Conservation (phyloP, 495 filamentous ascomycete genomes). For the Apiosordaria backusii region DNA sequence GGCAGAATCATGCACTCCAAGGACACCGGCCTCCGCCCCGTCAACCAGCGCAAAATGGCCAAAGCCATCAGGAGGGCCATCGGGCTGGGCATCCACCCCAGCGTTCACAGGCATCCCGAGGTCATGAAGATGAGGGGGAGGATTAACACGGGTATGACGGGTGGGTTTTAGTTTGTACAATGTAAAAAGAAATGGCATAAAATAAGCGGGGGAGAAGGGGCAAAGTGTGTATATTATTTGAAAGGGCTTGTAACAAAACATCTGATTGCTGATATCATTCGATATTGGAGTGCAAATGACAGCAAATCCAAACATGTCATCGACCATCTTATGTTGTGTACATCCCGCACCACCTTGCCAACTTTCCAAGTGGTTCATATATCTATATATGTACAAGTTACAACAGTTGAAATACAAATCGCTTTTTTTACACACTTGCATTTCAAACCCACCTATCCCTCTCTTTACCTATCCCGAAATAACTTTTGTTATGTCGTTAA, state of each 20-base stretch:
- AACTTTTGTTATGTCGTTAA: neutral
- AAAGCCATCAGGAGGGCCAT: constrained; percentile 87
- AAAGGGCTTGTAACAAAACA: neutral
- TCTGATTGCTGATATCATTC: too few species aligned
- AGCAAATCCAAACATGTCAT: neutral
- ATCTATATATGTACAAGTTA: neutral
- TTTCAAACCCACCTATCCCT: neutral
- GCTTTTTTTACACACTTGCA: neutral
- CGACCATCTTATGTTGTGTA: neutral
- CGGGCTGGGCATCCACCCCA: constrained; percentile 87
- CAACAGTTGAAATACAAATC: neutral
- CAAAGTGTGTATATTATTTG: neutral
- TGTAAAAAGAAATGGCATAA: neutral
- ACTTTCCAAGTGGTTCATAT: neutral
- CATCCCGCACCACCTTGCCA: neutral
- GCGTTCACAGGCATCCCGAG: constrained; percentile 90
- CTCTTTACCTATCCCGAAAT: neutral
- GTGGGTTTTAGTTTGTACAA: neutral
- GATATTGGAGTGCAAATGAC: too few species aligned
- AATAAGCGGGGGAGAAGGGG: neutral
- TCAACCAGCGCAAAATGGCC: constrained; percentile 88
- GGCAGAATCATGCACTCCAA: constrained; percentile 75
- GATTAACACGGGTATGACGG: constrained; percentile 21
- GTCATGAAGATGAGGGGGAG: constrained; percentile 47
- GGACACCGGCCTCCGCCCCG: constrained; percentile 74